Evolutionary conservation across 352 stramenopile genomes (phyloP), one percentile per base, ranked within the genome.

Genomic region (Pythium aristosporum): DNA sequence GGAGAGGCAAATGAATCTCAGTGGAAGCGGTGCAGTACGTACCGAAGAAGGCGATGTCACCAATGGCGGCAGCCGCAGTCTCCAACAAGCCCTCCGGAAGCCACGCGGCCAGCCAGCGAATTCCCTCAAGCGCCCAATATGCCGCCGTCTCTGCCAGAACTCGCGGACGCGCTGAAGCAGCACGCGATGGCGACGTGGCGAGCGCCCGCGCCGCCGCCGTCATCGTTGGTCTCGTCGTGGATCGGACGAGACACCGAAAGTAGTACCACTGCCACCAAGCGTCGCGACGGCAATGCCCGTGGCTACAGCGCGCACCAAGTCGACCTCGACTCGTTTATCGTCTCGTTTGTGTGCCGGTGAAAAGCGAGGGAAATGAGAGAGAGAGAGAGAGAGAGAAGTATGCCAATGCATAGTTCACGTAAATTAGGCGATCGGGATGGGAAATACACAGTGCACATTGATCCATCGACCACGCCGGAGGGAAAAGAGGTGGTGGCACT

Each of bases 11-110:
- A 12, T 32, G 5, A 36, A 16, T 11, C n/a, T 9, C 16, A 54
- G 15, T n/a, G 47, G 47, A 54, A n/a, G 20, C 7, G 11, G n/a
- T 37, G 12, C 13, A 5, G 13, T 21, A 72, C 74, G 63, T 66
- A 86, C 77, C 77, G 72, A 77, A 77, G 68, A 71, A 86, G 62
- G 77, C 76, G 57, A 85, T 60, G 50, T 77, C 71, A 43, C 67
- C 75, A n/a, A 84, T 54, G 61, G 63, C 61, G 16, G 48, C 47
- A 43, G 73, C 78, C 12, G 41, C 65, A 49, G 37, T 52, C 39
- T 51, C 23, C 48, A 80, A 61, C 48, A 50, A 57, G 28, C 71
- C 56, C 39, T 82, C 75, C 20, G 77, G 75, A 49, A 87, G 65
- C 67, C 72, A 75, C n/a, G 50, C 58, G 58, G 63, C 70, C 55